Evolutionary conservation across 352 stramenopile species (phyloP).

Genomic region (Pythium plurisporium): DNA sequence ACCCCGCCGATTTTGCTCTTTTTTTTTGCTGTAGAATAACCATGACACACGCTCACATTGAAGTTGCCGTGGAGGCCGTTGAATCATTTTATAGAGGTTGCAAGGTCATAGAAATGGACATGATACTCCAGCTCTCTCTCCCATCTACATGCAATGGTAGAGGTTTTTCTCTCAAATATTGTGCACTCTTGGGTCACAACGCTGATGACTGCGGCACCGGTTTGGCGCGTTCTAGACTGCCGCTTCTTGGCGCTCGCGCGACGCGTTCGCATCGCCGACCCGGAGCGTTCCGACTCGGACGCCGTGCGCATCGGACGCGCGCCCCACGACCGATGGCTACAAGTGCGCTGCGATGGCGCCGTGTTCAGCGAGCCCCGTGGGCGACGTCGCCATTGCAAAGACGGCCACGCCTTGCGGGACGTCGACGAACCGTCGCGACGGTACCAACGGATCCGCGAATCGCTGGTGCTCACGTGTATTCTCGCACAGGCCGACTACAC

Average conservation of each 20-base stretch:
- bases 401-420: no score
- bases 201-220: no score
- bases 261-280: not conserved
- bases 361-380: no score
- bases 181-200: not conserved
- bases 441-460: constrained; percentile 4
- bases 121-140: no score
- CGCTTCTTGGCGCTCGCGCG: not conserved
- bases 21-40: not conserved
- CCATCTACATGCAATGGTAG: no score
- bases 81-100: no score
- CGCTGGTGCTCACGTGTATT: not conserved
- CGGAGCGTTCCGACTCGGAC: not conserved
- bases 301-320: not conserved
- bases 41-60: no score
- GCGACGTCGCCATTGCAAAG: no score
- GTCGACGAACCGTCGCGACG: not conserved
- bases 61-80: no score
- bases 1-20: not conserved
- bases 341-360: not conserved
- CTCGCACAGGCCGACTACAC: not conserved
- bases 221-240: constrained; percentile 2
- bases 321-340: not conserved
- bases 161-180: not conserved
- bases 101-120: no score